phyloP scores from a whole-genome alignment of 1,284 basidiomycete species.

The Schizophyllum amplum region DNA sequence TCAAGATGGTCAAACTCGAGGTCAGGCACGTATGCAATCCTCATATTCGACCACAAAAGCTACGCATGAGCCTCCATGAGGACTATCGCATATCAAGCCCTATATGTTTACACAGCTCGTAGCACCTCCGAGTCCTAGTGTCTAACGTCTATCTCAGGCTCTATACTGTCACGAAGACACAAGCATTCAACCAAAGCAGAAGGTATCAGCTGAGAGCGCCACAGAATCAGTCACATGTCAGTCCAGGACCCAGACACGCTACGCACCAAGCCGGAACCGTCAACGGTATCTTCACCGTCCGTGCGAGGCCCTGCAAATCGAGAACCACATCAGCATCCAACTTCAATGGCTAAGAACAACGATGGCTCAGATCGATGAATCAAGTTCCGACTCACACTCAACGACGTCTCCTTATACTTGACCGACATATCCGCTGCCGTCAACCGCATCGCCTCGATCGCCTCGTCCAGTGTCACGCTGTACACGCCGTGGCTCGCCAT shows the following conservation, averaged over 20 bases:
- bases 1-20: too few species aligned
- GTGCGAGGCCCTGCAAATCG: conserved; percentile 10
- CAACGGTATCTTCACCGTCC: conserved; percentile 62
- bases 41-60: too few species aligned
- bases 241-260: background rate
- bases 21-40: too few species aligned
- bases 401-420: conserved; percentile 89
- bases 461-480: conserved; percentile 87
- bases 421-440: conserved; percentile 86
- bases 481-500: conserved; percentile 87
- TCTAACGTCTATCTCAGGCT: too few species aligned
- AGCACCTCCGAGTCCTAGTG: too few species aligned
- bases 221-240: background rate
- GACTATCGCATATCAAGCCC: too few species aligned
- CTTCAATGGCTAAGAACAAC: conserved; percentile 4
- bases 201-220: too few species aligned
- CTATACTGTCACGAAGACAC: too few species aligned
- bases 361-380: conserved; percentile 3
- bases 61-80: too few species aligned
- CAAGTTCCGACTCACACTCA: conserved; percentile 51
- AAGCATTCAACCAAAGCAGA: too few species aligned
- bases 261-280: conserved; percentile 61
- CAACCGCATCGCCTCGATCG: conserved; percentile 91
- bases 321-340: conserved; percentile 57
- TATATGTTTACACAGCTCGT: too few species aligned